A percentile compares a stretch with the other conserved stretches of the same genome.
phyloP scores from a whole-genome alignment of 345 rosid species.

The Excoecaria agallocha region DNA sequence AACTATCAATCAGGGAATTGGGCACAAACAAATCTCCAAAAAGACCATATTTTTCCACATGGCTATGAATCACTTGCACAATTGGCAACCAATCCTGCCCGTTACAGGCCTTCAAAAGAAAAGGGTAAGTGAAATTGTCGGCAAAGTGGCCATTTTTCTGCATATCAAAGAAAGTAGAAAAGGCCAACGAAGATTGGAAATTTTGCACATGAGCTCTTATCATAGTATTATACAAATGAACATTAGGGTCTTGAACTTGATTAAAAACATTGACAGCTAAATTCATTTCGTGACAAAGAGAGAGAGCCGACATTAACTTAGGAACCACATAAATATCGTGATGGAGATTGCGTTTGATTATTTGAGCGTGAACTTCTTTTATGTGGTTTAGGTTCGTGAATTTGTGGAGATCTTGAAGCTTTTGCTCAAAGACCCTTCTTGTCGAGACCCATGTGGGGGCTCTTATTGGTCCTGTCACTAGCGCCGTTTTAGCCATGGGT shows the following conservation, averaged over 20 bases:
- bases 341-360: conserved; percentile 59
- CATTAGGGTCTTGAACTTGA: conserved; percentile 51
- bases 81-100: conserved; percentile 45
- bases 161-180: conserved; percentile 62
- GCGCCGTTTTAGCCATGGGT: conserved; percentile 20
- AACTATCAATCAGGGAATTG: conserved; percentile 76
- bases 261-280: conserved; percentile 62
- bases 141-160: conserved; percentile 48
- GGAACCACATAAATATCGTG: conserved; percentile 56
- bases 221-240: conserved; percentile 60
- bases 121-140: conserved; percentile 81
- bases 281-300: conserved; percentile 55
- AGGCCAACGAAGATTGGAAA: conserved; percentile 49
- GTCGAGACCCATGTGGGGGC: conserved; percentile 68
- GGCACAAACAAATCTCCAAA: conserved; percentile 73
- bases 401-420: conserved; percentile 64
- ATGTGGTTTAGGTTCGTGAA: conserved; percentile 54
- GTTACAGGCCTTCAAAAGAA: conserved; percentile 69
- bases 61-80: conserved; percentile 71
- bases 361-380: conserved; percentile 72
- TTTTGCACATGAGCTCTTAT: conserved; percentile 63
- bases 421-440: conserved; percentile 66
- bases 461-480: conserved; percentile 49
- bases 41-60: conserved; percentile 65
- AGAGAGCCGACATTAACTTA: conserved; percentile 64